Evolutionary conservation across 2,329 filamentous ascomycete genomes (phyloP).

Genomic region (Trichoderma oligosporum): DNA sequence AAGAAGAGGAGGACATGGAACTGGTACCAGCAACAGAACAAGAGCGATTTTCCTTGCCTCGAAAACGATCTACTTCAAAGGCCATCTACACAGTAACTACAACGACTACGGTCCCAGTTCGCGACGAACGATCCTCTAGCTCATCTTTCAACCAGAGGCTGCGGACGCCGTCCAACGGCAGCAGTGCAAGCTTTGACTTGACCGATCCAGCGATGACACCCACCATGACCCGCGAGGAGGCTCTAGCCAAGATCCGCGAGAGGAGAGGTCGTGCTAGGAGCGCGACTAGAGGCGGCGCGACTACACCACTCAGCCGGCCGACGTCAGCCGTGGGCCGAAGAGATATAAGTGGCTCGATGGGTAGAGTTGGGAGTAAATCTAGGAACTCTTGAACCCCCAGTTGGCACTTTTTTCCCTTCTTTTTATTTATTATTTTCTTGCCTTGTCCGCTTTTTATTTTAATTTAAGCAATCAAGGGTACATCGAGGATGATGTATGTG

Average conservation of each 20-base stretch:
- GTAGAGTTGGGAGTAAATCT: constrained; percentile 27
- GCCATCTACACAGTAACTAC: constrained; percentile 47
- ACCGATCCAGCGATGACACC: constrained; percentile 58
- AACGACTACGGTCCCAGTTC: constrained; percentile 51
- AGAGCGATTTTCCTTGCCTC: neutral
- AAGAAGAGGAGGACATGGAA: neutral
- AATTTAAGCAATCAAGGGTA: neutral
- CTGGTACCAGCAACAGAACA: constrained; percentile 14
- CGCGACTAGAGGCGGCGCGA: constrained; percentile 58
- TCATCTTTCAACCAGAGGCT: constrained; percentile 44
- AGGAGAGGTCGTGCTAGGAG: constrained; percentile 67
- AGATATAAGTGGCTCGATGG: constrained; percentile 47
- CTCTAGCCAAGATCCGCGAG: constrained; percentile 70
- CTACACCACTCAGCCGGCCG: constrained; percentile 56
- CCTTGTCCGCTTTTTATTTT: neutral
- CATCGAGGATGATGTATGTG: neutral
- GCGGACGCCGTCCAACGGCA: constrained; percentile 42
- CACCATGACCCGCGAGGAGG: constrained; percentile 69
- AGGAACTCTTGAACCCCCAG: constrained; percentile 11
- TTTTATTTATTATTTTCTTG: constrained; percentile 14
- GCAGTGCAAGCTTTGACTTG: constrained; percentile 46
- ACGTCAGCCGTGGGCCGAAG: constrained; percentile 46
- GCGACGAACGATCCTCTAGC: constrained; percentile 40
- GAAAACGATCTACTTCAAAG: constrained; percentile 41
- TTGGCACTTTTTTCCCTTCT: neutral